Base-by-base conservation (phyloP, 2,329 filamentous ascomycete genomes). In the Arthroderma sp. region DNA sequence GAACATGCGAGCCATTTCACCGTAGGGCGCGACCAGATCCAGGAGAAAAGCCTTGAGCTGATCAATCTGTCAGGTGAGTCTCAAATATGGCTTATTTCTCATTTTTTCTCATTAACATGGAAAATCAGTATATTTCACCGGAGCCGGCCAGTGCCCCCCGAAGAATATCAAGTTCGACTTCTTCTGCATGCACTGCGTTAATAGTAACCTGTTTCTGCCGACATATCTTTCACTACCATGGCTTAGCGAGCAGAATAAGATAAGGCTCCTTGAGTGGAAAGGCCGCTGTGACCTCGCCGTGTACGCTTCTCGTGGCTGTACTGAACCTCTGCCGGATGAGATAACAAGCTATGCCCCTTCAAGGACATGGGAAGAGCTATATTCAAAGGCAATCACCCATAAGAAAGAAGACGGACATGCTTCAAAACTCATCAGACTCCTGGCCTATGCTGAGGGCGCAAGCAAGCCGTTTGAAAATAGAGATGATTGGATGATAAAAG, bases 151-250 rank as follows among this genome's bases (percentile, higher is more conserved):
- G 53, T 68, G 74, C 29, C 75, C 76, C 0, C 69, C 70, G 1
- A 83, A 87, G 58, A 61, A 71, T 22, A 69, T 81, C 41, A 87
- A 83, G 58, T 78, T 85, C 58, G 88, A 94, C 59, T 95, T 95
- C 61, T 91, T 81, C 67, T 70, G 69, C 57, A 87, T 88, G 55
- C 88, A 95, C 62, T 77, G 79, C 55, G 66, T 89, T 52, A 95
- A 83, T 57, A 69, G 70, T 7, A 80, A 81, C n/a, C 77, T 94
- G 52, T 91, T 89, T 66, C 72, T 85, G 51, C 68, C 71, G 4
- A 59, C 70, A 5, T 72, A 94, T 58, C 73, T 80, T 55, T 64
- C 65, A 7, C 72, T 72, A 51, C 51, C 69, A 33, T 91, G 75
- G 74, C 69, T 87, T 37, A 69, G 77, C 0, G 57, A 64, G 0